Evolutionary conservation across 2,329 filamentous ascomycete genomes (phyloP).

Genomic region (Arachnomyces sp.): DNA sequence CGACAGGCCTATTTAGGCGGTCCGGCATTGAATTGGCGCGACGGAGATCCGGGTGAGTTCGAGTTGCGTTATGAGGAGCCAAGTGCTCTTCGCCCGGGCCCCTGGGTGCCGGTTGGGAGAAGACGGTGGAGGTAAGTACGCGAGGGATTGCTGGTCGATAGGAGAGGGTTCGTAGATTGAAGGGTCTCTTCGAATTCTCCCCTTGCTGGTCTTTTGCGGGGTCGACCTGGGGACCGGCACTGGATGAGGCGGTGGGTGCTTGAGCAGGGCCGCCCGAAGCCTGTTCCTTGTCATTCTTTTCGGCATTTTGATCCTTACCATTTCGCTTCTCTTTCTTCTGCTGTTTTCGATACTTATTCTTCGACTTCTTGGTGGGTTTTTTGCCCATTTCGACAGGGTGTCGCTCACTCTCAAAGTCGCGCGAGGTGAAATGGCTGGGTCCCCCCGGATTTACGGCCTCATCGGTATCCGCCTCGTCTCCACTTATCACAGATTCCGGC

Average conservation of each 20-base stretch:
- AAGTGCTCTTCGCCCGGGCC: conserved; percentile 4
- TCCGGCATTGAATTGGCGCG: conserved; percentile 68
- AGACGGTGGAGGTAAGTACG: conserved; percentile 63
- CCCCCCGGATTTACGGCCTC: conserved; percentile 26
- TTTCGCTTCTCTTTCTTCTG: conserved; percentile 18
- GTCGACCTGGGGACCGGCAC: conserved; percentile 45
- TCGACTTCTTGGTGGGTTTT: conserved; percentile 27
- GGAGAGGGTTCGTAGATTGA: conserved; percentile 53
- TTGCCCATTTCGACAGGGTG: too few relatives aligned
- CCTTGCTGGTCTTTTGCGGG: conserved; percentile 42
- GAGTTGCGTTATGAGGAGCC: conserved; percentile 21
- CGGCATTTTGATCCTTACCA: too few relatives aligned
- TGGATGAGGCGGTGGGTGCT: too few relatives aligned
- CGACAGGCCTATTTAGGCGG: conserved; percentile 44
- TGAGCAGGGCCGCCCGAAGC: too few relatives aligned
- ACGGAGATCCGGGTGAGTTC: conserved; percentile 53
- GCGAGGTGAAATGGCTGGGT: conserved; percentile 20
- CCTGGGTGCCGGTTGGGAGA: conserved; percentile 38
- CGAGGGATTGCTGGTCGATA: conserved; percentile 55
- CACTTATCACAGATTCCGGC: conserved; percentile 28
- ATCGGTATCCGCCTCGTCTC: conserved; percentile 48
- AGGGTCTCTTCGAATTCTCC: conserved; percentile 36
- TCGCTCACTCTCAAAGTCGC: conserved; percentile 38
- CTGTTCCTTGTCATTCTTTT: too few relatives aligned
- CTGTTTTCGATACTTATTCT: conserved; percentile 38